Evolutionary conservation across 2,329 filamentous ascomycete species (phyloP), one percentile per base, ranked within the genome.

Genomic region (Colletotrichum agaves): DNA sequence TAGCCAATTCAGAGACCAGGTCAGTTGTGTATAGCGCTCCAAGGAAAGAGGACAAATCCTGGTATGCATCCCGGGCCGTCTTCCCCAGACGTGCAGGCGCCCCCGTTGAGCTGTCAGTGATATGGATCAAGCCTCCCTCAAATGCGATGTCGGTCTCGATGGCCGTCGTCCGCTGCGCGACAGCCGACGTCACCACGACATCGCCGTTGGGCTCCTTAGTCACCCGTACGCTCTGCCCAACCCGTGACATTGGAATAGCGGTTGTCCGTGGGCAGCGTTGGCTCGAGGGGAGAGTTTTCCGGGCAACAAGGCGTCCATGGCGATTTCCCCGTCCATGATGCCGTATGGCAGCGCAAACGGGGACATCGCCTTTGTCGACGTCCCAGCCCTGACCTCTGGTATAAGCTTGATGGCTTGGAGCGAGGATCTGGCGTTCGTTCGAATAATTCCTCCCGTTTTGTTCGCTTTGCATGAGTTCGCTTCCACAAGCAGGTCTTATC

Each of bases 341-440:
- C 91, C 88, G 76, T 91, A 91, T 56, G 83, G 78, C 5, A 91
- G 82, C 41, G 77, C 75, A 23, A 23, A 81, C 74, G 4, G 82
- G 78, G 11, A 86, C 78, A 50, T 78, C 77, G 61, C 76, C 74
- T 71, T 84, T 75, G 11, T 86, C 78, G 11, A 79, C 73, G 7
- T 81, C 76, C 74, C 80, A 84, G 56, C 63, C 63, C 27, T 68
- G 63, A 35, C 63, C 60, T 33, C 65, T 70, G 19, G 85, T 72
- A 78, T 90, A 89, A 19, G 87, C 87, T 4, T 80, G 78, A 72
- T 89, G 86, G 69, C 79, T 84, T 5, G 88, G 88, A 0, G 85
- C 88, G 71, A 89, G 85, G 71, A 90, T 80, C 77, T 79, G 61
- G 17, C 27, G 39, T 35, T 59, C 33, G 57, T 69, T 39, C 64